Base-by-base conservation (phyloP, 352 stramenopile species). In the Phytophthora ohioensis region DNA sequence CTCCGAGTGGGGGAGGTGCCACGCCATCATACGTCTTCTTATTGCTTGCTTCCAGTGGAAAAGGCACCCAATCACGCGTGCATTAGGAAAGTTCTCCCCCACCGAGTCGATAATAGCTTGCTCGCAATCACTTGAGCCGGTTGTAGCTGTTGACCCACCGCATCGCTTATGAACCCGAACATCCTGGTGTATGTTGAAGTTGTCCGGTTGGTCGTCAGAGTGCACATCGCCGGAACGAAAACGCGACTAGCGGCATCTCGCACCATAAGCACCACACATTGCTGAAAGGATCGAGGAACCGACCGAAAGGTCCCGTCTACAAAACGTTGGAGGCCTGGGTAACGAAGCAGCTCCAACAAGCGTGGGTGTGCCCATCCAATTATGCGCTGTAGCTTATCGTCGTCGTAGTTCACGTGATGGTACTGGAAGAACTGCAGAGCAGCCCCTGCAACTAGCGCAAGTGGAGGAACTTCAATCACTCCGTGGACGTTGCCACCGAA, bases 251-350 rank as follows among this genome's bases (percentile, higher is more conserved):
- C 45, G 4, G 34, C 4, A 38, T 76, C 67, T 21, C 51, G 17
- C 0, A 73, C 47, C 57, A 79, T 76, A 2, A 77, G 2, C 13
- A 78, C 21, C 31, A 68, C 39, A 35, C 67, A 76, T 27, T 73
- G 53, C 0, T 67, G n/a, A 38, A 79, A 75, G 11, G 8, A 36
- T 13, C 38, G 17, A 15, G 67, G 46, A 0, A 62, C 60, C 5
- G 32, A 58, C 6, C 63, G 52, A 27, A 79, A 79, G 0, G 71
- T 69, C 0, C 71, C 71, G 36, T 81, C 75, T 0, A 77, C 38
- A 27, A 75, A 79, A 21, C 72, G 0, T 38, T 41, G 55, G 59
- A 52, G 2, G 27, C 48, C 2, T 59, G 58, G 11, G 64, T 48
- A n/a, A 6, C 3, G 38, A 41, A 51, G 38, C 7, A 51, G 5